Evolutionary conservation across 2,329 filamentous ascomycete species (phyloP).

Genomic region (Macrophomina phaseolina): DNA sequence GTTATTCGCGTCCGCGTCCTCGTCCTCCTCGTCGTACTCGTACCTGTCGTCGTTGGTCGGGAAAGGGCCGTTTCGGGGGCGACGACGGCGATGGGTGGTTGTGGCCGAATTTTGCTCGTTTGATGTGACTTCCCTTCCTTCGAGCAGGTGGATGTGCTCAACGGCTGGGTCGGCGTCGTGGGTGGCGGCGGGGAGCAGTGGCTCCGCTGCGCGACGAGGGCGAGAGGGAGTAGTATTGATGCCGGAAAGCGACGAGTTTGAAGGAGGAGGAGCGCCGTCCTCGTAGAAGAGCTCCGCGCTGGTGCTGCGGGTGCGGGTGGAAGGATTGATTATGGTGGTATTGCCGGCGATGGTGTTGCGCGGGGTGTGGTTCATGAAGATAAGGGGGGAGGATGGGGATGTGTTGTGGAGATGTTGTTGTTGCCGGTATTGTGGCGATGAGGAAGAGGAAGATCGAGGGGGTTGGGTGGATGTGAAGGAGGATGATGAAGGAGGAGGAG

Average conservation of each 20-base stretch:
- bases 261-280: background rate
- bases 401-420: background rate
- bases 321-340: conserved; percentile 6
- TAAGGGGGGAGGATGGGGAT: conserved; percentile 8
- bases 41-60: background rate
- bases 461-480: too few relatives aligned
- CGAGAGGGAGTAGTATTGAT: too few relatives aligned
- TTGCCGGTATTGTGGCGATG: background rate
- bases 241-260: background rate
- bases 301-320: conserved; percentile 7
- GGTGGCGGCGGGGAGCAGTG: too few relatives aligned
- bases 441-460: too few relatives aligned
- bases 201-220: too few relatives aligned
- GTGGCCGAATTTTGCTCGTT: background rate
- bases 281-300: conserved; percentile 9
- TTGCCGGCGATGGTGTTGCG: conserved; percentile 36
- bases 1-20: too few relatives aligned
- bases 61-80: background rate
- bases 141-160: conserved; percentile 13
- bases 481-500: too few relatives aligned
- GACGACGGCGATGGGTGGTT: background rate
- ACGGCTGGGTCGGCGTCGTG: background rate
- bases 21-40: too few relatives aligned
- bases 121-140: background rate
- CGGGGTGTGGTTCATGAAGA: conserved; percentile 44